Conservation (phyloP, 495 filamentous ascomycete genomes). For the Pyronema omphalodes region DNA sequence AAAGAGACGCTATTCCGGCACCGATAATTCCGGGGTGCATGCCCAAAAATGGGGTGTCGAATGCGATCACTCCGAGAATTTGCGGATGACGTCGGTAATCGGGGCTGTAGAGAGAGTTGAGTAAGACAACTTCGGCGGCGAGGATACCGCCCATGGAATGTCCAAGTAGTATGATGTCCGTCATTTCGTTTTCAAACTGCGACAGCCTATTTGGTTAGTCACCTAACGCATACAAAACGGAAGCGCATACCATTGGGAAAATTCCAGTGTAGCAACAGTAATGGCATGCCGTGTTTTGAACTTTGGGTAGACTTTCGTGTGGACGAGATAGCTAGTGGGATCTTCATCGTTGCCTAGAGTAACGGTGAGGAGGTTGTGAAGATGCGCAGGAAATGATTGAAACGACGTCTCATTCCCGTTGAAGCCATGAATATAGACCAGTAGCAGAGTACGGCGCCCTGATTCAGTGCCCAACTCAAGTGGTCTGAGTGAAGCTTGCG, state of each 20-base stretch:
- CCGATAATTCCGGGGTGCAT: slow-evolving; percentile 76
- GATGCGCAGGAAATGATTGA: slow-evolving; percentile 67
- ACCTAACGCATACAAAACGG: background rate
- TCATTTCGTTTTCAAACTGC: slow-evolving; percentile 52
- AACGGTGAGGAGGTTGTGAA: slow-evolving; percentile 58
- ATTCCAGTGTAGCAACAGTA: slow-evolving; percentile 54
- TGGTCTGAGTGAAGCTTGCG: slow-evolving; percentile 2
- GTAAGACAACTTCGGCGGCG: slow-evolving; percentile 56
- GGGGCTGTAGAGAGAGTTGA: slow-evolving; percentile 27
- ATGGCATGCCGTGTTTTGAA: slow-evolving; percentile 70
- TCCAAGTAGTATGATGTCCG: slow-evolving; percentile 69
- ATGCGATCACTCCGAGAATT: slow-evolving; percentile 64
- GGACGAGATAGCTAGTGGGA: slow-evolving; percentile 53
- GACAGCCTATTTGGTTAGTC: slow-evolving; percentile 35
- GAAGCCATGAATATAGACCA: slow-evolving; percentile 86
- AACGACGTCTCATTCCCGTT: slow-evolving; percentile 83
- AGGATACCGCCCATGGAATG: slow-evolving; percentile 85
- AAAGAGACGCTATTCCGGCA: slow-evolving; percentile 59
- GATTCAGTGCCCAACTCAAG: background rate
- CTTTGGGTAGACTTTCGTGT: slow-evolving; percentile 80
- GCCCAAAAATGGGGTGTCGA: slow-evolving; percentile 74
- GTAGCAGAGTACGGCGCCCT: slow-evolving; percentile 40
- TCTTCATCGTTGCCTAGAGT: slow-evolving; percentile 29
- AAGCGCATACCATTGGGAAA: slow-evolving; percentile 50
- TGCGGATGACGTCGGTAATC: slow-evolving; percentile 34